These are phyloP conservation scores for Phenoliferia sp. DNA, from an alignment of 1,284 basidiomycete genomes.

Conservation along the genomic window DNA sequence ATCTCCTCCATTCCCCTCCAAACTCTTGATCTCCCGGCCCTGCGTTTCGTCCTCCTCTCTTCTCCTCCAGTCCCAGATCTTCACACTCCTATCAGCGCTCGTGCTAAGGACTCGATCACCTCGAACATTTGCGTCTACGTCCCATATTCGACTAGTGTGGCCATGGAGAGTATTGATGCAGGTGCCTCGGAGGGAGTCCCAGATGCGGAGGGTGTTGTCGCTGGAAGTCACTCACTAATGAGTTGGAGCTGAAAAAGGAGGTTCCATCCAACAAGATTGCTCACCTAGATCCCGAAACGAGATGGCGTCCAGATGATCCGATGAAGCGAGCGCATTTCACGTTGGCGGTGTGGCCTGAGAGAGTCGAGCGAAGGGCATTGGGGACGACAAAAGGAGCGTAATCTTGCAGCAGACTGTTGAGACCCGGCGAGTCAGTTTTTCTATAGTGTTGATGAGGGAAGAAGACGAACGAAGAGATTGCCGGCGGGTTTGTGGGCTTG, in stretches of 20 bases:
- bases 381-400: conserved; percentile 40
- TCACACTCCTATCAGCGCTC: conserved; percentile 47
- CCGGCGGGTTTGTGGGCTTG: conserved; percentile 40
- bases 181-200: conserved; percentile 3
- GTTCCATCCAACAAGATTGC: neutral
- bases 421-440: neutral
- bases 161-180: conserved; percentile 37
- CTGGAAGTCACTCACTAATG: conserved; percentile 15
- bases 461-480: conserved; percentile 38
- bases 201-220: conserved; percentile 42
- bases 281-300: conserved; percentile 46
- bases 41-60: conserved; percentile 32
- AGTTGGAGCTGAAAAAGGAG: conserved; percentile 30
- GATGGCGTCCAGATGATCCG: conserved; percentile 40
- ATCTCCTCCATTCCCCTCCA: conserved; percentile 45
- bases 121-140: conserved; percentile 40
- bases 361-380: conserved; percentile 30
- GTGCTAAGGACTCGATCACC: conserved; percentile 42
- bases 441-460: conserved; percentile 36
- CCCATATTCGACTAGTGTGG: conserved; percentile 48
- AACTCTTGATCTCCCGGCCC: conserved; percentile 32
- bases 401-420: conserved; percentile 39
- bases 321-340: conserved; percentile 48
- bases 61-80: conserved; percentile 42
- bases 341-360: conserved; percentile 46